These are phyloP conservation scores for Canariomyces notabilis DNA, from an alignment of 2,329 filamentous ascomycete genomes.

Conservation along the genomic window DNA sequence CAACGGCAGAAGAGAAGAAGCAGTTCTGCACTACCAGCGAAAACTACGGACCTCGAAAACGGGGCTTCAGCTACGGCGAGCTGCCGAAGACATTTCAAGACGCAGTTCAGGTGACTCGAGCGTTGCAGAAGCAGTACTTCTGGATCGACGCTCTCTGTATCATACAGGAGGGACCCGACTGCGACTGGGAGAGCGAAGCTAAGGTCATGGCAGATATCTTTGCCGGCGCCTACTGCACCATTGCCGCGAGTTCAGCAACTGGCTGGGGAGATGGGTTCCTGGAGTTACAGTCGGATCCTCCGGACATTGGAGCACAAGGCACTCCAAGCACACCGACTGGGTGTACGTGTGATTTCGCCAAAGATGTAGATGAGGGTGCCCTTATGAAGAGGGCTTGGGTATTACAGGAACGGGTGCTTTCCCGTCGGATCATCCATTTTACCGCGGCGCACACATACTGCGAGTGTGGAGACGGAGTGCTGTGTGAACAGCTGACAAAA, in stretches of 20 bases:
- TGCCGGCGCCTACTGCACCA: conserved; percentile 9
- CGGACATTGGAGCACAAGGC: neutral
- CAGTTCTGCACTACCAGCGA: conserved; percentile 5
- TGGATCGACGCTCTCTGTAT: conserved; percentile 16
- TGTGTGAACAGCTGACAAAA: conserved; percentile 8
- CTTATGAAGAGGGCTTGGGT: conserved; percentile 10
- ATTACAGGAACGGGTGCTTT: conserved; percentile 9
- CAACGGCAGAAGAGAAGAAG: no score
- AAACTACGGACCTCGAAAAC: neutral
- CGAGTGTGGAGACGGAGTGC: conserved; percentile 6
- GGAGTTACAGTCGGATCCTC: neutral
- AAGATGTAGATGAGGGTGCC: conserved; percentile 4
- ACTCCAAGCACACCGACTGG: no score
- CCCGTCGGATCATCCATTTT: conserved; percentile 9
- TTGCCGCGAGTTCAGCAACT: conserved; percentile 10
- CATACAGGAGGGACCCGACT: neutral
- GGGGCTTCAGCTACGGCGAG: conserved; percentile 4
- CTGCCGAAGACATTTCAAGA: conserved; percentile 10
- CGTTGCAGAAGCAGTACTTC: conserved; percentile 6
- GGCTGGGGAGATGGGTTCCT: conserved; percentile 8
- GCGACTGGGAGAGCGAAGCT: conserved; percentile 6
- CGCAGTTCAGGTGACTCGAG: conserved; percentile 10
- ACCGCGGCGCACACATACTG: conserved; percentile 7
- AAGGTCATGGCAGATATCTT: conserved; percentile 10
- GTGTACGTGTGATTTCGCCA: no score